phyloP scores from a whole-genome alignment of 1,284 basidiomycete species.

The Coniferiporia weirii region DNA sequence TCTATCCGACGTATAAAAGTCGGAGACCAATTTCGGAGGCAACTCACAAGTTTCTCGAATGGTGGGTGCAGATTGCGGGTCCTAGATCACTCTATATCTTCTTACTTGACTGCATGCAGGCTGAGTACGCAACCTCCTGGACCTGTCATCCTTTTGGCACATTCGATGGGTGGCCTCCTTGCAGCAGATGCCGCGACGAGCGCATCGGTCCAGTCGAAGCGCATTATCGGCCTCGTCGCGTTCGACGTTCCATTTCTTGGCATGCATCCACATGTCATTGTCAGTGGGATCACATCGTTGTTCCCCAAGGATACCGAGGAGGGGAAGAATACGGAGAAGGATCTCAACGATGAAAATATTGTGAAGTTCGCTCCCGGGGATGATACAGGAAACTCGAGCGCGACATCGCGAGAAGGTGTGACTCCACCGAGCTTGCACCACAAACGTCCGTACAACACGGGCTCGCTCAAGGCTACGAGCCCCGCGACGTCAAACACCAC shows the following conservation, averaged over 20 bases:
- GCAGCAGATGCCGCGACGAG: conserved; percentile 49
- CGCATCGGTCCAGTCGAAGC: conserved; percentile 28
- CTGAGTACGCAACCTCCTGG: conserved; percentile 47
- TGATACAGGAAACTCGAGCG: background rate
- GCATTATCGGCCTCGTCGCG: conserved; percentile 48
- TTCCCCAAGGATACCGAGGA: conserved; percentile 34
- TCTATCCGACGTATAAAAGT: conserved; percentile 30
- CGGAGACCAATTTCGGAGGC: conserved; percentile 23
- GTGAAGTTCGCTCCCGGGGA: background rate
- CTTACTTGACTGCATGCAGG: conserved; percentile 28
- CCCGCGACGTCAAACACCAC: background rate
- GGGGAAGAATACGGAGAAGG: conserved; percentile 29
- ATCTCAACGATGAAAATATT: conserved; percentile 37
- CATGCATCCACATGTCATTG: conserved; percentile 55
- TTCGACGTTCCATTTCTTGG: conserved; percentile 55
- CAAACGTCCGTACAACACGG: background rate
- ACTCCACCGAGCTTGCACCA: background rate
- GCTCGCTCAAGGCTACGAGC: background rate
- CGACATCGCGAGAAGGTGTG: background rate
- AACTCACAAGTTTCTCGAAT: conserved; percentile 23
- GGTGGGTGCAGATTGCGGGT: conserved; percentile 14
- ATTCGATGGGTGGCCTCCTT: conserved; percentile 56
- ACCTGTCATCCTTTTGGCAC: conserved; percentile 48
- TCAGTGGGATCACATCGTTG: conserved; percentile 50
- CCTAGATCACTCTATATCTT: background rate